Evolutionary conservation across 2,329 filamentous ascomycete genomes (phyloP).

Genomic region (Pseudogymnoascus destructans): DNA sequence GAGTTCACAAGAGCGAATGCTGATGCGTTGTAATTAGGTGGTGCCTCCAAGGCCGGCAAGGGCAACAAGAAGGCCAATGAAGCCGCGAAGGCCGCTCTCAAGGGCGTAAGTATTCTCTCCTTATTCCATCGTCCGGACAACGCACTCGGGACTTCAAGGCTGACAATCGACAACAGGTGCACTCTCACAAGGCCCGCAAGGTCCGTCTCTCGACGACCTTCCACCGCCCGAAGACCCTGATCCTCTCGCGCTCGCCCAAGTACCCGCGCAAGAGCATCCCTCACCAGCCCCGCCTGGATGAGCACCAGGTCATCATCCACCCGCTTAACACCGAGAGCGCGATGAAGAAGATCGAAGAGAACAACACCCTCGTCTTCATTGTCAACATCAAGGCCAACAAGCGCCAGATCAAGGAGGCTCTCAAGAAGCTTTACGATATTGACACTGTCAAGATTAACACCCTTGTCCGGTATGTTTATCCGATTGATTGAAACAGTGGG

Average conservation of each 20-base stretch:
- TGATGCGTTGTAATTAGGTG: constrained; percentile 50
- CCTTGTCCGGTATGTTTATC: constrained; percentile 67
- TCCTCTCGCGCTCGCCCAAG: constrained; percentile 81
- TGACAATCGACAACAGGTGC: constrained; percentile 37
- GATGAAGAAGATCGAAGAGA: constrained; percentile 99
- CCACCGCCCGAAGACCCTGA: constrained; percentile 94
- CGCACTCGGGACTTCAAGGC: constrained; percentile 1
- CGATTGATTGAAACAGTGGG: background rate
- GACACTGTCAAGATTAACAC: constrained; percentile 99
- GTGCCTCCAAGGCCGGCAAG: constrained; percentile 41
- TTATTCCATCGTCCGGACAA: constrained; percentile 31
- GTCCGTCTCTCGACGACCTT: constrained; percentile 86
- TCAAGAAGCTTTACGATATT: constrained; percentile 99
- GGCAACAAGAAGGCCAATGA: constrained; percentile 76
- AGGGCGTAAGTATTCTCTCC: constrained; percentile 61
- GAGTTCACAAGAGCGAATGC: constrained; percentile 63
- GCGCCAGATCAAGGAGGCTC: constrained; percentile 93
- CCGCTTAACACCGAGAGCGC: constrained; percentile 99
- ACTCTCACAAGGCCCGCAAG: constrained; percentile 83
- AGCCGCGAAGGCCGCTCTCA: constrained; percentile 91
- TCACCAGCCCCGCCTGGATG: constrained; percentile 81
- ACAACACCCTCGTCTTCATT: constrained; percentile 99
- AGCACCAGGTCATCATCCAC: constrained; percentile 95
- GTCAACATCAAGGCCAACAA: constrained; percentile 98
- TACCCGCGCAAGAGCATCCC: constrained; percentile 94